Evolutionary conservation across 495 filamentous ascomycete species (phyloP), one percentile per base, ranked within the genome.

Genomic region (Baudoinia panamericana): DNA sequence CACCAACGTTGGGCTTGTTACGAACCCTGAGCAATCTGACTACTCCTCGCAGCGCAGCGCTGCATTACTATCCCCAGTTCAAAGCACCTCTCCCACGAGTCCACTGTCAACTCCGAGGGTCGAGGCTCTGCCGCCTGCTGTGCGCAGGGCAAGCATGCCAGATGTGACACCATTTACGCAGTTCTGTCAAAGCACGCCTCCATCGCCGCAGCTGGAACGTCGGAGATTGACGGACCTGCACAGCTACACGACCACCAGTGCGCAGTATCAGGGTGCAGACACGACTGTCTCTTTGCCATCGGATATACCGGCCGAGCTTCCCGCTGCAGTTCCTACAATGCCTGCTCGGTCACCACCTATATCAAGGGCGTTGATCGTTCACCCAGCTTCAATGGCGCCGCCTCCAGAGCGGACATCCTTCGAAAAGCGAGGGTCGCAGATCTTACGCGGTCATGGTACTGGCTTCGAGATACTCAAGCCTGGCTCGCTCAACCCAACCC

Each of bases 401-500:
- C 28, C 57, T 43, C 48, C 41, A 10, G 36, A 33, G 28, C 46
- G 47, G 7, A 30, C 38, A 1, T 46, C 42, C 3, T 51, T 51
- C 22, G 48, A 46, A 17, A 46, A 64, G 7, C 63, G 62, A 0
- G 61, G 69, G 11, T 55, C 68, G 8, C 66, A 71, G 37, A 57
- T 67, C 13, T 45, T 70, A 1, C 63, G 76, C 12, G 70, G 66
- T 43, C 69, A 77, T 12, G 78, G 78, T 44, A 65, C 67, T 8
- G 74, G 75, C 4, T 78, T 79, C 43, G 69, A 76, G 50, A 62
- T 80, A 27, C 54, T 78, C 0, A 65, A 64, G 20, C 72, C 72
- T 12, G 76, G 75, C 13, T 76, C 70, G 6, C 25, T 56, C 8
- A 40, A 52, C 15, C 45, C 39, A 10, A n/a, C 39, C 11, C 15